phyloP scores from a whole-genome alignment of 2,329 filamentous ascomycete genomes.

The Dryadomyces quercus-mongolicae region DNA sequence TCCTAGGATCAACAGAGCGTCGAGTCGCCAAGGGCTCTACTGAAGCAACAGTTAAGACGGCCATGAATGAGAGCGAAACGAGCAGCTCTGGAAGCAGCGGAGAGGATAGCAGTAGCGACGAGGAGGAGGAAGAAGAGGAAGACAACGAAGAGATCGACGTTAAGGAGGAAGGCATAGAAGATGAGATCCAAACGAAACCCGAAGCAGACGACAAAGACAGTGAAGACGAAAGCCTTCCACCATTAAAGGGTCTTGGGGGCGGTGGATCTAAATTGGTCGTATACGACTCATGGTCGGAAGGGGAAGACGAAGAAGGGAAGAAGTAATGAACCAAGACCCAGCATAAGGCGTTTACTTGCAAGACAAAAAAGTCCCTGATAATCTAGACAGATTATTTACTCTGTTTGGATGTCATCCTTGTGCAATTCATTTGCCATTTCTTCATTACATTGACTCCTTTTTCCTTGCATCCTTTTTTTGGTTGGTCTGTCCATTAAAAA shows the following conservation, averaged over 20 bases:
- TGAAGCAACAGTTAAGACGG: neutral
- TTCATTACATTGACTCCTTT: too few species aligned
- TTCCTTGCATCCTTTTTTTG: too few species aligned
- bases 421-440: too few species aligned
- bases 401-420: too few species aligned
- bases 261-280: conserved; percentile 10
- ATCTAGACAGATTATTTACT: too few species aligned
- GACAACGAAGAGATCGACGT: neutral
- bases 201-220: neutral
- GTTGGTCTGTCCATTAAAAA: neutral
- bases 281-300: conserved; percentile 15
- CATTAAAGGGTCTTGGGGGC: neutral
- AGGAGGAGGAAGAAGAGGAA: neutral
- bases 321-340: neutral
- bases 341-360: too few species aligned
- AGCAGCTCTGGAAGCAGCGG: conserved; percentile 10
- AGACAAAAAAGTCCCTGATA: too few species aligned
- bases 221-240: neutral
- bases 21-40: neutral
- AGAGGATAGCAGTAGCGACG: neutral
- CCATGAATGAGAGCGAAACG: conserved; percentile 7
- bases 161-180: neutral
- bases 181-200: neutral
- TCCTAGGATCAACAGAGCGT: conserved; percentile 14
- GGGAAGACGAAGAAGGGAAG: conserved; percentile 3